These are phyloP conservation scores for Euryodendron excelsum DNA, from an alignment of 148 eudicot genomes.

Conservation along the genomic window DNA sequence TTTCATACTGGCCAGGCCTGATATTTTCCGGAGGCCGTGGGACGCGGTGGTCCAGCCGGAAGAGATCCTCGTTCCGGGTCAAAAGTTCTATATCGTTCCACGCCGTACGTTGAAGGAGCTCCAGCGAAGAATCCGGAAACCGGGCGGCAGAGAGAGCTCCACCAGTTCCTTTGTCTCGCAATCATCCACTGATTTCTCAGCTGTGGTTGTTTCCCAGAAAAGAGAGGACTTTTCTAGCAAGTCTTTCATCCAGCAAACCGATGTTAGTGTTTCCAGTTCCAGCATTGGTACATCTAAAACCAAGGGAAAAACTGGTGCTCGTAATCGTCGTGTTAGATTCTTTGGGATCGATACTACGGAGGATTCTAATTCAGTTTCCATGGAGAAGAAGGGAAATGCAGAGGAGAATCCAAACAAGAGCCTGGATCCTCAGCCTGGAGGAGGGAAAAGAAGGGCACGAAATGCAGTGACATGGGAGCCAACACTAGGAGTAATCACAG, in stretches of 20 bases:
- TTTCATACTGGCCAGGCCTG: constrained; percentile 35
- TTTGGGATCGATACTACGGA: constrained; percentile 11
- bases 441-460: constrained; percentile 1
- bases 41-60: constrained; percentile 36
- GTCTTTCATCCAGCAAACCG: background rate
- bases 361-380: background rate
- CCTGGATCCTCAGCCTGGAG: background rate
- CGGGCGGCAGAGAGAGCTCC: background rate
- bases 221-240: constrained; percentile 2
- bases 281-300: background rate
- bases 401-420: background rate
- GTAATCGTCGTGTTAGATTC: constrained; percentile 16
- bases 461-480: constrained; percentile 27
- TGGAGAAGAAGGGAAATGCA: background rate
- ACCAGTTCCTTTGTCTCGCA: background rate
- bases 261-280: background rate
- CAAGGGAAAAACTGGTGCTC: background rate
- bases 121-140: constrained; percentile 21
- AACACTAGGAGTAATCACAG: constrained; percentile 18
- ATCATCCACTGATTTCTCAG: background rate
- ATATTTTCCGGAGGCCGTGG: constrained; percentile 42
- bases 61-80: constrained; percentile 39
- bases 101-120: constrained; percentile 32
- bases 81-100: constrained; percentile 36
- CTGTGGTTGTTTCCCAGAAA: background rate